Base-by-base conservation (phyloP, 495 filamentous ascomycete genomes). In the Monascus purpureus region DNA sequence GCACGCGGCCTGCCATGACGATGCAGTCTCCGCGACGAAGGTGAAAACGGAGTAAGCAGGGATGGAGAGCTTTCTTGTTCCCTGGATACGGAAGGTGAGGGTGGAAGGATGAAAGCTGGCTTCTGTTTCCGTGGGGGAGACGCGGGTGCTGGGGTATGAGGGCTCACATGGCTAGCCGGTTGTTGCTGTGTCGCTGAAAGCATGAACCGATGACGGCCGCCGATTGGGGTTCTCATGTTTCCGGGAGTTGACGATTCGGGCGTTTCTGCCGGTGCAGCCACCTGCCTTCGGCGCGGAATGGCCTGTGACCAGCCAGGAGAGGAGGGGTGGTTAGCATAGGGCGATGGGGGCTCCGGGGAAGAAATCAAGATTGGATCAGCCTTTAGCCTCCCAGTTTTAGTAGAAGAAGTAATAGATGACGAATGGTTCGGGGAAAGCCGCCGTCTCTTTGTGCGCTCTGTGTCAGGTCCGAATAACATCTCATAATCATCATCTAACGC, bases 41-140 rank as follows among this genome's bases (percentile, higher is more conserved):
- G 61, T 1, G 61, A 65, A 29, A 65, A 63, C 0, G 57, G 59
- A 0, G 53, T 53, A 1, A 53, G 57, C 4, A 58, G 34, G 4
- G 20, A 25, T 11, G 33, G 26, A 4, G 28, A 33, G 37, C 53
- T 39, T 0, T 55, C 49, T 6, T 25, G 28, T 13, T 23, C 35
- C 0, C 31, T 31, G 1, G 46, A 42, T 2, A 57, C 59, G 0
- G 61, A 61, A 4, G 55, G 57, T 0, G 55, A 56, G 28, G 52
- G 53, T 4, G 61, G 61, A 6, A 65, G 38, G 6, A 63, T 47
- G 35, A 65, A 65, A 2, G 37, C 22, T 16, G 54, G 53, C 28
- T 57, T 63, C 1, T 49, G 44, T 38, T 43, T 45, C 27, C 41
- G 42, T 0, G 45, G 34, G 1, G 43, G 29, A 12, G 49, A 43